These are phyloP conservation scores for Sutorius australiensis DNA, from an alignment of 768 basidiomycete species.

Conservation along the genomic window DNA sequence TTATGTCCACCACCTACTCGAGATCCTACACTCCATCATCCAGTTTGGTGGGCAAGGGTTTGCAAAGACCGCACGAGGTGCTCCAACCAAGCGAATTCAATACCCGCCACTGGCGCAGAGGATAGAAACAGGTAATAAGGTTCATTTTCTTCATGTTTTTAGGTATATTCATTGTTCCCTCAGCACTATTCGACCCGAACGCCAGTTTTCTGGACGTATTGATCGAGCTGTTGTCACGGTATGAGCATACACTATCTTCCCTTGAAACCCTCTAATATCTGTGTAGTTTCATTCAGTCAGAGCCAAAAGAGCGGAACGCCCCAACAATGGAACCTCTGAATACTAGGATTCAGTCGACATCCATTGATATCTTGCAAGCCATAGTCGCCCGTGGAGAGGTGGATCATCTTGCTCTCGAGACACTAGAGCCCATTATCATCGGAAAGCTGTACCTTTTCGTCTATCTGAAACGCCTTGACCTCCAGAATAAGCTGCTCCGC, in stretches of 20 bases:
- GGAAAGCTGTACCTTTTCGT: constrained; percentile 73
- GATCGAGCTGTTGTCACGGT: constrained; percentile 72
- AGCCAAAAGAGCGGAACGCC: constrained; percentile 51
- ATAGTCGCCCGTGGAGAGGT: constrained; percentile 81
- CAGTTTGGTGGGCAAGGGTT: constrained; percentile 91
- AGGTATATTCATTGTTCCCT: constrained; percentile 6
- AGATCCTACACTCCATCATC: constrained; percentile 70
- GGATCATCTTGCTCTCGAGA: constrained; percentile 53
- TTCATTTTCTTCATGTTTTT: background rate
- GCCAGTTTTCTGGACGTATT: constrained; percentile 75
- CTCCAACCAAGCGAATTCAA: constrained; percentile 59
- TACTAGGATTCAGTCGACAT: constrained; percentile 62
- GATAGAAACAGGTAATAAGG: constrained; percentile 52
- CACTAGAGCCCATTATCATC: constrained; percentile 67
- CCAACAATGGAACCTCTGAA: constrained; percentile 61
- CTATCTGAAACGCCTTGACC: constrained; percentile 65
- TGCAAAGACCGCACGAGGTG: constrained; percentile 65
- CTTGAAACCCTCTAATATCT: constrained; percentile 2
- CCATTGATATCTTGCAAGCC: constrained; percentile 79
- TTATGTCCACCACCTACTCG: constrained; percentile 68
- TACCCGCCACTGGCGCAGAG: constrained; percentile 60
- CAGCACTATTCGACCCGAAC: constrained; percentile 44
- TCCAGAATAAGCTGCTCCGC: constrained; percentile 92
- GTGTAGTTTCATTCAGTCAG: constrained; percentile 70
- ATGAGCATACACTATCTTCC: constrained; percentile 39